Evolutionary conservation across 1,284 basidiomycete genomes (phyloP), one percentile per base, ranked within the genome.

Genomic region (Grifola frondosa): DNA sequence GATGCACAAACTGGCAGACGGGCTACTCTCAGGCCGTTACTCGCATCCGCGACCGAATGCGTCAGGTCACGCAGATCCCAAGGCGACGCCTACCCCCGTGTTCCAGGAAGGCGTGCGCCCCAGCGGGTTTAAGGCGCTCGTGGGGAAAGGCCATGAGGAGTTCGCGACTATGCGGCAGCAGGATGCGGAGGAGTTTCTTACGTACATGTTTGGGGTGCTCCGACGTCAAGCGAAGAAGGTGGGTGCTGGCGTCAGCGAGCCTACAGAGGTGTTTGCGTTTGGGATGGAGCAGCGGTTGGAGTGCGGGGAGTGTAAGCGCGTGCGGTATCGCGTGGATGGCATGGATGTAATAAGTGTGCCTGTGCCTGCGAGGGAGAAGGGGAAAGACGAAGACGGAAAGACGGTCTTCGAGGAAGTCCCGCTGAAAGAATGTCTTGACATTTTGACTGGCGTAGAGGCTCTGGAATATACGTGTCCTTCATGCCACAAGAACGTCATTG

Each of bases 111-210:
- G 96, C 1, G 69, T 99, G 39, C 79, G 80, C 28, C 97, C 96
- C 0, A 75, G 74, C 3, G 84, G 84, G 60, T 94, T 98, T 74
- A 98, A 98, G 66, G 71, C 82, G 1, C 77, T 98, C 12, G 80
- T 98, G 26, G 96, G 96, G 3, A 90, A 88, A 57, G 93, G 92
- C 1, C 96, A 99, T 60, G 81, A 83, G 38, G 96, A 98, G 68
- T 99, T 99, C 60, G 77, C 90, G 23, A 98, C 94, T 15, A 98
- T 98, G 95, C 79, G 83, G 32, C 95, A 99, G 66, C 96, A 99
- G 64, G 96, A 99, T 60, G 84, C 95, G 1, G 94, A 97, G 60
- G 96, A 99, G 66, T 99, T 99, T 69, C 76, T 99, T 47, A 78
- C 81, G 41, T 81, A 96, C 65, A 68, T 98, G 8, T 59, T 98